phyloP scores from a whole-genome alignment of 208 protist species.

The Trypanosoma conorhini region DNA sequence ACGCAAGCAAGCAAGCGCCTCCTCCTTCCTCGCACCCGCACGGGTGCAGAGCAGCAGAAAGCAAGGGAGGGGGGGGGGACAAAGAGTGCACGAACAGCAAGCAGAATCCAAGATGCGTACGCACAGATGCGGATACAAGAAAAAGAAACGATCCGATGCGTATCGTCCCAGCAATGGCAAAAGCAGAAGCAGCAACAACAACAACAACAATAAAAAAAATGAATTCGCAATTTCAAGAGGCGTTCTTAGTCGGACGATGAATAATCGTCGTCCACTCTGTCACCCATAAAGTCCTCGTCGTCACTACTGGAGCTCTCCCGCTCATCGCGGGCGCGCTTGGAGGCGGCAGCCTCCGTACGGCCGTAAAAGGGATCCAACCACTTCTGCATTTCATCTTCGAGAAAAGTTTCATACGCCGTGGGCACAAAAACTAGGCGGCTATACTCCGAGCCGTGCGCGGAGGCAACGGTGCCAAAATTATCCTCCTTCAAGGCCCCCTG shows the following conservation, averaged over 20 bases:
- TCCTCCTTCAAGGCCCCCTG: constrained; percentile 1
- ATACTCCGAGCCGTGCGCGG: not conserved
- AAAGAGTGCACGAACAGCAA: constrained; percentile 12
- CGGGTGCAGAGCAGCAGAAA: not conserved
- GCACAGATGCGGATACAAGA: not conserved
- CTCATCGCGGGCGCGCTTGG: constrained; percentile 1
- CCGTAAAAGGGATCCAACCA: constrained; percentile 40
- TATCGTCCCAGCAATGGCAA: constrained; percentile 4
- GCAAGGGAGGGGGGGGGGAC: not conserved
- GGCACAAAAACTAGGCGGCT: constrained; percentile 31
- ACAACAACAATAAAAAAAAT: constrained; percentile 19
- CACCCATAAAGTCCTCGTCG: constrained; percentile 23
- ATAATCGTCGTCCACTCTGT: constrained; percentile 11
- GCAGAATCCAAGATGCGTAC: constrained; percentile 1
- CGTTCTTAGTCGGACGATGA: constrained; percentile 19
- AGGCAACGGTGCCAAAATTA: not conserved
- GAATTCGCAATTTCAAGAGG: not conserved
- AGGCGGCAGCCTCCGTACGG: constrained; percentile 7
- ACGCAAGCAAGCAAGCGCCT: not conserved
- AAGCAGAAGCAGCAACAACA: not conserved
- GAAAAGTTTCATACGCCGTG: constrained; percentile 24
- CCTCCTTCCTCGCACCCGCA: not conserved
- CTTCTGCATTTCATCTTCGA: constrained; percentile 40
- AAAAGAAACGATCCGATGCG: not conserved
- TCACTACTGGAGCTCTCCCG: constrained; percentile 15